Percentiles rank a stretch among this genome's conserved stretches.
Conservation (phyloP, 2,329 filamentous ascomycete species). For the Fusarium stilboides region DNA sequence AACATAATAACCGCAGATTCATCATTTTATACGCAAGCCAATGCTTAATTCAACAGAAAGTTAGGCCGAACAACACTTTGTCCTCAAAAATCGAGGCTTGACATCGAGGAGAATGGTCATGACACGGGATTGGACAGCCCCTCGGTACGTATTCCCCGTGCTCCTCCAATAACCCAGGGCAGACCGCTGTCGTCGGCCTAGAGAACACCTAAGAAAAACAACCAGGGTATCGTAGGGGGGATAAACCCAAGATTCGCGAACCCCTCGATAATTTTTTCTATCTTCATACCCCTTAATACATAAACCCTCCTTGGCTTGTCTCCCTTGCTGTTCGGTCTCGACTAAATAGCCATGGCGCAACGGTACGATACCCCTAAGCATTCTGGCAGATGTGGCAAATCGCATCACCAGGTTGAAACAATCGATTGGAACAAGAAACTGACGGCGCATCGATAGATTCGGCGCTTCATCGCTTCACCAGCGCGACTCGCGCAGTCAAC, state of each 20-base stretch:
- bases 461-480: constrained; percentile 79
- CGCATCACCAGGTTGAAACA: constrained; percentile 17
- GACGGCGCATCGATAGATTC: constrained; percentile 66
- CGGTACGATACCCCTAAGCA: constrained; percentile 48
- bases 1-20: background rate
- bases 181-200: constrained; percentile 38
- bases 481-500: constrained; percentile 78
- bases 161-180: constrained; percentile 35
- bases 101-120: constrained; percentile 17
- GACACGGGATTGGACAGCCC: constrained; percentile 42
- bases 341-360: constrained; percentile 54
- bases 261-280: constrained; percentile 32
- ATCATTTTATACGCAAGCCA: background rate
- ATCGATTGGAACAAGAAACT: constrained; percentile 10
- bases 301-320: constrained; percentile 10
- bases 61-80: background rate
- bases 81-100: constrained; percentile 1
- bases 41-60: background rate
- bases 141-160: constrained; percentile 30
- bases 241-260: constrained; percentile 41
- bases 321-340: constrained; percentile 1
- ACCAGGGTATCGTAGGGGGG: constrained; percentile 46
- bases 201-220: constrained; percentile 48
- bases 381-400: constrained; percentile 20
- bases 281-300: constrained; percentile 3